phyloP scores from a whole-genome alignment of 2,329 filamentous ascomycete species.

The Ascosphaera apis region DNA sequence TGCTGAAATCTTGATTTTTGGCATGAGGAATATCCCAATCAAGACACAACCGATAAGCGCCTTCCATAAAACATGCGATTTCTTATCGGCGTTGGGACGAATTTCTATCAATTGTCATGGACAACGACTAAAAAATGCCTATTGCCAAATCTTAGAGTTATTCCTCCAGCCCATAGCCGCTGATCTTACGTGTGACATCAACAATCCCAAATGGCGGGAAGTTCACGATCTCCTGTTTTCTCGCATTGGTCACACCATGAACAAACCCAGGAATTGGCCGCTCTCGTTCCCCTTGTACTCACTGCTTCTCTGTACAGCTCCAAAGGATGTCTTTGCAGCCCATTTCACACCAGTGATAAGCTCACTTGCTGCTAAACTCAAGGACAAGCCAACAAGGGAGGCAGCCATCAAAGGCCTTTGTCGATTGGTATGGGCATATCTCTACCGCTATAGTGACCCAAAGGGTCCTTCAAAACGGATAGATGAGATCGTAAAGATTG shows the following conservation, averaged over 20 bases:
- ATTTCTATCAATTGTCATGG: constrained; percentile 73
- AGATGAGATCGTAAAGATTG: constrained; percentile 69
- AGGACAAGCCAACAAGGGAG: constrained; percentile 57
- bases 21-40: constrained; percentile 74
- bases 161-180: constrained; percentile 72
- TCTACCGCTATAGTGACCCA: constrained; percentile 62
- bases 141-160: constrained; percentile 76
- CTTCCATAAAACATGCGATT: constrained; percentile 76
- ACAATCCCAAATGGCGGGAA: constrained; percentile 63
- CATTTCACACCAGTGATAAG: constrained; percentile 73
- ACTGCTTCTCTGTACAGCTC: constrained; percentile 69
- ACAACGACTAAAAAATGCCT: constrained; percentile 74
- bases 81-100: constrained; percentile 57
- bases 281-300: constrained; percentile 74
- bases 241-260: constrained; percentile 59
- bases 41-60: constrained; percentile 47
- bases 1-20: constrained; percentile 66
- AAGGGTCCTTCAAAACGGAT: constrained; percentile 49
- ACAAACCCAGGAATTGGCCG: constrained; percentile 80
- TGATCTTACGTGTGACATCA: constrained; percentile 53
- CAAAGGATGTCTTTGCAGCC: constrained; percentile 55
- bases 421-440: constrained; percentile 77
- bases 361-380: constrained; percentile 56
- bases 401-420: constrained; percentile 76
- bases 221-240: constrained; percentile 60